Base-by-base conservation (phyloP, 306 rosid genomes). In the Coriaria nepalensis region DNA sequence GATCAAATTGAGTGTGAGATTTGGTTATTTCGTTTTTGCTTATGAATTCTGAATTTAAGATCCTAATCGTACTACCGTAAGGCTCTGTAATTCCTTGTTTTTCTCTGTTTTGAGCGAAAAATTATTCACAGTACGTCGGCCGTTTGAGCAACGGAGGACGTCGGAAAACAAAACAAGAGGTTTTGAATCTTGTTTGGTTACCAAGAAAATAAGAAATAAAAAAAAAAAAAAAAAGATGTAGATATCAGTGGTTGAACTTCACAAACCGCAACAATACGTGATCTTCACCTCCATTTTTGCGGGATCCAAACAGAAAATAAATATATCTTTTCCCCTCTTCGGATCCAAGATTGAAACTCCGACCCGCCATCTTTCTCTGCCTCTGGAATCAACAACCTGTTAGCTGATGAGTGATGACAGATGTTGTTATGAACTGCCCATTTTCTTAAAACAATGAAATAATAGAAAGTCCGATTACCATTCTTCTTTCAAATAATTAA, bases 321-420 rank as follows among this genome's bases (percentile, higher is more conserved):
- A 45, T 63, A n/a, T n/a, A n/a, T n/a, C n/a, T n/a, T 44, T 47
- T 57, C 40, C 6, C 20, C 20, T 13, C 46, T 38, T 59, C 67
- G 37, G 73, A 73, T 73, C 73, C 63, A 37, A 40, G 29, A 64
- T 49, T 44, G n/a, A n/a, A n/a, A n/a, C n/a, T n/a, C n/a, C n/a
- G n/a, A n/a, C n/a, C n/a, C n/a, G n/a, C 53, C 49, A 13, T 7
- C 43, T 49, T 64, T 55, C 41, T 13, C 37, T 20, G 15, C 8
- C 34, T 11, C 63, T 63, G 63, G 50, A 69, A 66, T 63, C 62
- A 73, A 69, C 43, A 20, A 59, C 69, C 67, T 15, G 52, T 58
- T 52, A 43, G 40, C 29, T 20, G 29, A 20, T 20, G 29, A 20
- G 52, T 5, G 41, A 43, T 38, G 55, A 55, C 12, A 43, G 65